phyloP scores from a whole-genome alignment of 495 filamentous ascomycete species.

The Cryomyces antarcticus region DNA sequence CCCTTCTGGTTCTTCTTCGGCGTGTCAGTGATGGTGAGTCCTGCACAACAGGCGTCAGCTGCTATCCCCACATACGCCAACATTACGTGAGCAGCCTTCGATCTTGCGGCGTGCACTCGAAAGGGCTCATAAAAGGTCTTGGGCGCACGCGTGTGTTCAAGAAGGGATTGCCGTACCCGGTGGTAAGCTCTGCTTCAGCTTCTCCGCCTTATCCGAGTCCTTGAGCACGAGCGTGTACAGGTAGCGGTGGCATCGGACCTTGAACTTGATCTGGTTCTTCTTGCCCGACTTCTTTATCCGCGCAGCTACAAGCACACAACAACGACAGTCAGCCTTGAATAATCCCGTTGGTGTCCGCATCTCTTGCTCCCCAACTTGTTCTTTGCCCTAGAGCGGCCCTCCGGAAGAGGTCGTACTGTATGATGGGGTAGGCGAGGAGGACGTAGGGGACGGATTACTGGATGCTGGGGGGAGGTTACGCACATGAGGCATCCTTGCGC shows the following conservation, averaged over 20 bases:
- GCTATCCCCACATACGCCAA: not conserved
- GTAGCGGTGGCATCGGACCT: slow-evolving; percentile 90
- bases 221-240: slow-evolving; percentile 96
- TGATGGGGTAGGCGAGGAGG: not conserved
- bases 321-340: not conserved
- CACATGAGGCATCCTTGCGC: slow-evolving; percentile 93
- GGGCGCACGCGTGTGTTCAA: not conserved
- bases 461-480: slow-evolving; percentile 3
- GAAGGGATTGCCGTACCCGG: slow-evolving; percentile 44
- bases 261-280: slow-evolving; percentile 92
- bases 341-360: not conserved
- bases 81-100: not conserved
- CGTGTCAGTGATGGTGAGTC: slow-evolving; percentile 55
- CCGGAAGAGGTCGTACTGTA: not conserved
- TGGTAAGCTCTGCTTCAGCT: slow-evolving; percentile 96
- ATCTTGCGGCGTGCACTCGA: not conserved
- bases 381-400: not conserved
- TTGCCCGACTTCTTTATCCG: slow-evolving; percentile 92
- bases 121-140: not conserved
- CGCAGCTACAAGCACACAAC: slow-evolving; percentile 38
- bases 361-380: not conserved
- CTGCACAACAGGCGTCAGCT: slow-evolving; percentile 21
- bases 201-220: slow-evolving; percentile 95
- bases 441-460: not conserved
- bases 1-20: slow-evolving; percentile 54